Conservation (phyloP, 768 basidiomycete genomes). For the Termitomyces heimii region DNA sequence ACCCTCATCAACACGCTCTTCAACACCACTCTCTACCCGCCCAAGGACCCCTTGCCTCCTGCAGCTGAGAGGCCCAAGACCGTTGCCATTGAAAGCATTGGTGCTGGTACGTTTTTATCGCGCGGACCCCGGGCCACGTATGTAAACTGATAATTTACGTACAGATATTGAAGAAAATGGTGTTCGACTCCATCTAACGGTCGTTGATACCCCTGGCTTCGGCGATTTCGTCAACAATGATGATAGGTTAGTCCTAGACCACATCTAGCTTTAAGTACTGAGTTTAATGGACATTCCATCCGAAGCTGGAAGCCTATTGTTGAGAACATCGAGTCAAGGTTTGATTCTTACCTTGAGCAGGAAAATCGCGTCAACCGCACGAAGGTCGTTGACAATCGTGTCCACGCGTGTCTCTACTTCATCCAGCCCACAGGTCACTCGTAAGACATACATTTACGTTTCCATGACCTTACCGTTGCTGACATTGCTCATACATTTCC, state of each 20-base stretch:
- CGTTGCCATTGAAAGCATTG: constrained; percentile 97
- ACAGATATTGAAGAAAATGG: constrained; percentile 98
- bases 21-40: constrained; percentile 91
- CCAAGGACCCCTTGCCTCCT: constrained; percentile 80
- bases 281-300: constrained; percentile 13
- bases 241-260: constrained; percentile 61
- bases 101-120: constrained; percentile 66
- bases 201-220: constrained; percentile 98
- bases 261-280: constrained; percentile 8
- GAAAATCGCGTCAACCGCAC: constrained; percentile 96
- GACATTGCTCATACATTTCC: neutral
- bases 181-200: constrained; percentile 93
- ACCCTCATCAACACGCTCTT: constrained; percentile 99
- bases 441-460: constrained; percentile 44
- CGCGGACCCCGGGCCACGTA: constrained; percentile 17
- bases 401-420: constrained; percentile 98
- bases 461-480: constrained; percentile 1
- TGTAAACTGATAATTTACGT: constrained; percentile 20
- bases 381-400: constrained; percentile 94
- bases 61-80: constrained; percentile 86
- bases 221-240: constrained; percentile 99
- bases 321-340: constrained; percentile 96
- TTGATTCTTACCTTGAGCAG: constrained; percentile 96
- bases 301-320: constrained; percentile 96
- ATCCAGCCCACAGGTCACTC: constrained; percentile 98